Conservation (phyloP, 1,284 basidiomycete genomes). For the Paramarasmius palmivorus region DNA sequence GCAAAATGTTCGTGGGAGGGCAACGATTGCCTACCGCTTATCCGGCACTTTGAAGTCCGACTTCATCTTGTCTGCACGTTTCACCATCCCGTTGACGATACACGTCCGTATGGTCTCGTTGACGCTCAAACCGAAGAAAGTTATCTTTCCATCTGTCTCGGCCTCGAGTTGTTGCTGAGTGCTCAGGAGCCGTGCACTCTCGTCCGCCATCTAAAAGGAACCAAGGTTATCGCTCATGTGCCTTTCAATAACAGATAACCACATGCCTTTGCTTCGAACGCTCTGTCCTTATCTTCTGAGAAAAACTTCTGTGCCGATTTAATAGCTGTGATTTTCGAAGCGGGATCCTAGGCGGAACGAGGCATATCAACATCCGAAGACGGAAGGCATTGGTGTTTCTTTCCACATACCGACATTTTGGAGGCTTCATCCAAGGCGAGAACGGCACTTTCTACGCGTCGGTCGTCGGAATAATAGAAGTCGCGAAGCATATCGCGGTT, state of each 20-base stretch:
- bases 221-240: conserved; percentile 3
- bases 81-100: conserved; percentile 75
- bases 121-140: conserved; percentile 79
- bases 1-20: not conserved
- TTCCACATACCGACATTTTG: conserved; percentile 51
- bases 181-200: conserved; percentile 74
- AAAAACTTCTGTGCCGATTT: conserved; percentile 90
- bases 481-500: conserved; percentile 92
- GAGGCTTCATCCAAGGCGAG: conserved; percentile 84
- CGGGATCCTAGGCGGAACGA: conserved; percentile 55
- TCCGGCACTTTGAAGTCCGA: conserved; percentile 90
- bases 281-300: conserved; percentile 88
- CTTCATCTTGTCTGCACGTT: conserved; percentile 85
- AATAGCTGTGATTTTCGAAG: conserved; percentile 70
- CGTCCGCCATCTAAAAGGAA: conserved; percentile 82
- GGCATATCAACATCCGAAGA: conserved; percentile 7
- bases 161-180: conserved; percentile 87
- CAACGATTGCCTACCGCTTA: conserved; percentile 62
- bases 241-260: not conserved
- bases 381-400: conserved; percentile 1
- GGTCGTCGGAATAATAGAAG: conserved; percentile 98
- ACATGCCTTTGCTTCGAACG: conserved; percentile 86
- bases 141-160: conserved; percentile 76
- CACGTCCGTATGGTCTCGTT: conserved; percentile 82
- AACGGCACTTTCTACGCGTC: conserved; percentile 88